Conservation (phyloP, 164 flowering plant species). For the Chimonanthus salicifolius region DNA sequence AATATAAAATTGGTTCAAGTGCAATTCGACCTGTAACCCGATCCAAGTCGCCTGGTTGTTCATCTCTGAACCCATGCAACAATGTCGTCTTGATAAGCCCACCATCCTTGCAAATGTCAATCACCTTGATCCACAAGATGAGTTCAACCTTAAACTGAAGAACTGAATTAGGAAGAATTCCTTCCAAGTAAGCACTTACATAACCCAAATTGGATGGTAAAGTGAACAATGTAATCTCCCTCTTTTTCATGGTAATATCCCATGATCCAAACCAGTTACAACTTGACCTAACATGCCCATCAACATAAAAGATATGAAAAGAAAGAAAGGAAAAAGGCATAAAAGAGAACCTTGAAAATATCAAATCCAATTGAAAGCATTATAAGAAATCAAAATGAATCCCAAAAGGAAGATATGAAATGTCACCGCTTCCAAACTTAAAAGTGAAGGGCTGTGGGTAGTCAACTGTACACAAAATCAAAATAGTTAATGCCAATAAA, state of each 20-base stretch:
- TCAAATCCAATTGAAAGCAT: no score
- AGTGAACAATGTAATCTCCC: slow-evolving; percentile 61
- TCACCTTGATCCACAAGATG: slow-evolving; percentile 54
- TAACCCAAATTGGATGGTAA: slow-evolving; percentile 42
- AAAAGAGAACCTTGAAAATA: no score
- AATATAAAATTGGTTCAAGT: neutral
- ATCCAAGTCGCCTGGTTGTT: slow-evolving; percentile 56
- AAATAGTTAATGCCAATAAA: neutral
- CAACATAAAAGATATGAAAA: neutral
- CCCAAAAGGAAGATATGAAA: no score
- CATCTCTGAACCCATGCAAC: slow-evolving; percentile 36
- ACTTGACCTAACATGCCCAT: slow-evolving; percentile 32
- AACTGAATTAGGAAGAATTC: slow-evolving; percentile 35
- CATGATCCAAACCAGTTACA: slow-evolving; percentile 44
- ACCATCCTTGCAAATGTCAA: slow-evolving; percentile 65
- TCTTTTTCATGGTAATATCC: slow-evolving; percentile 60
- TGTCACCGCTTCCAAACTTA: slow-evolving; percentile 85
- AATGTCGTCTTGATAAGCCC: slow-evolving; percentile 62
- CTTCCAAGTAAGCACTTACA: slow-evolving; percentile 27
- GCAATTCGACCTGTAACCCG: slow-evolving; percentile 49
- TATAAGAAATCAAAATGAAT: no score
- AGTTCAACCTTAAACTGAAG: slow-evolving; percentile 61
- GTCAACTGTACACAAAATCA: slow-evolving; percentile 41
- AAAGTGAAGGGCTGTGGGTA: slow-evolving; percentile 62
- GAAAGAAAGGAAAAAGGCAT: neutral